phyloP scores from a whole-genome alignment of 2,329 filamentous ascomycete species.

The Fusarium sarcochroum region DNA sequence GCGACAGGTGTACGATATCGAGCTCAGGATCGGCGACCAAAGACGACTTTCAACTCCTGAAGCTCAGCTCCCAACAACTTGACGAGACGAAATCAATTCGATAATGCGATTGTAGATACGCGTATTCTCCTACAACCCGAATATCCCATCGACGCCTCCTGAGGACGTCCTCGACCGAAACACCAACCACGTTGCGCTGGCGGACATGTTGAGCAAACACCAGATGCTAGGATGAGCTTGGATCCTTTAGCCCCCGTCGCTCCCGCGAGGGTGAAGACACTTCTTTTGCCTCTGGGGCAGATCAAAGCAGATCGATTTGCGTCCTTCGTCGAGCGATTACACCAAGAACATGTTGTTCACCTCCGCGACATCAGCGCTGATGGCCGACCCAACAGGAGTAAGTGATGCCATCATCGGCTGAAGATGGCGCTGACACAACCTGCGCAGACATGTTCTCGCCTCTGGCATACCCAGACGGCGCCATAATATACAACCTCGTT shows the following conservation, averaged over 20 bases:
- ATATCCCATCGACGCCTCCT: slow-evolving; percentile 22
- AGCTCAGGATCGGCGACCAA: slow-evolving; percentile 37
- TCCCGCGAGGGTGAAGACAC: slow-evolving; percentile 89
- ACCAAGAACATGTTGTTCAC: slow-evolving; percentile 83
- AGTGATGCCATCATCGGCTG: slow-evolving; percentile 33
- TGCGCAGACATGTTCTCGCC: slow-evolving; percentile 91
- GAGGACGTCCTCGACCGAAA: slow-evolving; percentile 36
- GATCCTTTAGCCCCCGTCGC: slow-evolving; percentile 93
- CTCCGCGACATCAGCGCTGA: slow-evolving; percentile 90
- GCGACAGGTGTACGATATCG: slow-evolving; percentile 49
- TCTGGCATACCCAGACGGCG: slow-evolving; percentile 85
- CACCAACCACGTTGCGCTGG: slow-evolving; percentile 36
- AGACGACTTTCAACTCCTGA: slow-evolving; percentile 14
- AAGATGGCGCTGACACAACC: slow-evolving; percentile 36
- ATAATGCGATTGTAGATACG: slow-evolving; percentile 38
- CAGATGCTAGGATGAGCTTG: slow-evolving; percentile 80
- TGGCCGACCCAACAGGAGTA: slow-evolving; percentile 88
- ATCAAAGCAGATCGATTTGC: slow-evolving; percentile 87
- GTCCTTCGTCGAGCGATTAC: slow-evolving; percentile 82
- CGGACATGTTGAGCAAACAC: slow-evolving; percentile 53
- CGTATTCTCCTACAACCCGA: slow-evolving; percentile 8
- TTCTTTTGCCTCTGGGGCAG: slow-evolving; percentile 87
- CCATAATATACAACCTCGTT: slow-evolving; percentile 89
- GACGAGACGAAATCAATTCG: slow-evolving; percentile 10
- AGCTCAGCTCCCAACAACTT: slow-evolving; percentile 13